These are phyloP conservation scores for Micractinium sp. DNA, from an alignment of 139 green algal species.

Conservation along the genomic window DNA sequence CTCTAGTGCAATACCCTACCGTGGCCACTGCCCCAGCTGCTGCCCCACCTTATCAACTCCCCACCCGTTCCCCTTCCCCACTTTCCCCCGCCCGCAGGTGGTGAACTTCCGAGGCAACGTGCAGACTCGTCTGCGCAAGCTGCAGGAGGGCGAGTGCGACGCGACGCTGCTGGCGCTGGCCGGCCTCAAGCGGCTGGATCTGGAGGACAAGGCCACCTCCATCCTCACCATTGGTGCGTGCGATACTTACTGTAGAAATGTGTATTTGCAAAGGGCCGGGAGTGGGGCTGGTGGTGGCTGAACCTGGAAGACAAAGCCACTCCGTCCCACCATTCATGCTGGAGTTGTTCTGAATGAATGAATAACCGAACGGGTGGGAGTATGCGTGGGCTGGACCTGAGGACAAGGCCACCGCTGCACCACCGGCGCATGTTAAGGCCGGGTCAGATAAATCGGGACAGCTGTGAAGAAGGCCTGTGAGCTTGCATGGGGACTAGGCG, in stretches of 20 bases:
- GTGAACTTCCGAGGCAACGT: conserved; percentile 99
- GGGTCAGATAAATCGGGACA: too few species aligned
- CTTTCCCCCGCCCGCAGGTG: conserved; percentile 70
- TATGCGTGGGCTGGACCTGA: too few species aligned
- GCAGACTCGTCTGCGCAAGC: conserved; percentile 96
- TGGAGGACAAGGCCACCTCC: conserved; percentile 93
- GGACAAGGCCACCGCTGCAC: too few species aligned
- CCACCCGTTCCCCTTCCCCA: background rate
- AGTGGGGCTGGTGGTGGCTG: background rate
- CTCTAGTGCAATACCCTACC: background rate
- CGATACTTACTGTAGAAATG: background rate
- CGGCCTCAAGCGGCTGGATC: conserved; percentile 95
- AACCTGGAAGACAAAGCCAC: background rate
- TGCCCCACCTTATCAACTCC: background rate
- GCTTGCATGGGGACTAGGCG: too few species aligned
- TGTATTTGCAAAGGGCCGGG: background rate
- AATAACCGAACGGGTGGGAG: too few species aligned
- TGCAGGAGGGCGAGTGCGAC: conserved; percentile 89
- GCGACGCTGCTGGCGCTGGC: conserved; percentile 96
- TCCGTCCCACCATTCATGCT: too few species aligned
- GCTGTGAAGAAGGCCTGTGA: too few species aligned
- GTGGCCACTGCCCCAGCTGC: conserved; percentile 57
- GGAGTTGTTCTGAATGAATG: too few species aligned
- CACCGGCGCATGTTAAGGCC: too few species aligned
- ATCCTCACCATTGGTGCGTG: conserved; percentile 65